A percentile compares a stretch with the other conserved stretches of the same genome.
Evolutionary conservation across 176 grass and related monocot species (phyloP).

Genomic region (Eragrostis curvula): DNA sequence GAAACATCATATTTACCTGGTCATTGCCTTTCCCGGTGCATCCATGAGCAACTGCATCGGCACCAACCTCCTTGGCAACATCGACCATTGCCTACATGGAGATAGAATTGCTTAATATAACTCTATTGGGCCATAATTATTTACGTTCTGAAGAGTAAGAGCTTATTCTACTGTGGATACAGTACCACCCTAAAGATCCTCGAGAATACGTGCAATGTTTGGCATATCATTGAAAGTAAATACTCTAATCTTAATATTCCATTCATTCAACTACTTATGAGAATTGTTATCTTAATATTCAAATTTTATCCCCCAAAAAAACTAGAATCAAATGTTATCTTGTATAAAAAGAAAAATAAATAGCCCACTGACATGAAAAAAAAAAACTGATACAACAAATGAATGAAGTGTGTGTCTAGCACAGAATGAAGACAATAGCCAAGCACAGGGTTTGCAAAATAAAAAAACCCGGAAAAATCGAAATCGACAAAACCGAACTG

Average conservation of each 20-base stretch:
- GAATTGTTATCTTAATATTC: conserved; percentile 5
- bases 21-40: conserved; percentile 98
- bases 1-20: conserved; percentile 56
- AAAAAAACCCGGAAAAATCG: too few relatives aligned
- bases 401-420: background rate
- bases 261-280: conserved; percentile 11
- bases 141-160: too few relatives aligned
- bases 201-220: conserved; percentile 3
- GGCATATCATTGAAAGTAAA: conserved; percentile 1
- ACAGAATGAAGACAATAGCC: too few relatives aligned
- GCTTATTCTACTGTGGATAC: background rate
- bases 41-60: conserved; percentile 90
- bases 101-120: conserved; percentile 46
- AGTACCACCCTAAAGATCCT: background rate
- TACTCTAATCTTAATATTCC: conserved; percentile 13
- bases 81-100: conserved; percentile 86
- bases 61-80: conserved; percentile 91
- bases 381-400: background rate
- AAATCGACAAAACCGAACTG: too few relatives aligned
- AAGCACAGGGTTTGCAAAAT: too few relatives aligned
- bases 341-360: background rate
- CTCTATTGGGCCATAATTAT: too few relatives aligned
- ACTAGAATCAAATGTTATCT: background rate
- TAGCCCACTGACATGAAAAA: too few relatives aligned
- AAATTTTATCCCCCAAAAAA: conserved; percentile 9